Evolutionary conservation across 805 yeast species (phyloP).

Genomic region (Sugiyamaella smithiae): DNA sequence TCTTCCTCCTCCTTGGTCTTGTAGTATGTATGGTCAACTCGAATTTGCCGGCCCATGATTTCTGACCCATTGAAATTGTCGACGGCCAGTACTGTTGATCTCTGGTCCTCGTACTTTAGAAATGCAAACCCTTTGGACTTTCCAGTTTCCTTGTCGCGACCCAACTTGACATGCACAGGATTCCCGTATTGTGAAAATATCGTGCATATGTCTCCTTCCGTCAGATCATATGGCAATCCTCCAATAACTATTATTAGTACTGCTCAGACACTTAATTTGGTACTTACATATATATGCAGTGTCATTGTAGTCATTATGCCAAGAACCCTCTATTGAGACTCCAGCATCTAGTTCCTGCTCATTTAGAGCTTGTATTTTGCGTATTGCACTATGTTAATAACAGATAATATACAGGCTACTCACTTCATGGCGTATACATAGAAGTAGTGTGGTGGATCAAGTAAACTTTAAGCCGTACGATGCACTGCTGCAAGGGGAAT

Average conservation of each 20-base stretch:
- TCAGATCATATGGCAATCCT: conserved; percentile 57
- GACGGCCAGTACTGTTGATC: conserved; percentile 78
- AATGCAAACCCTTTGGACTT: conserved; percentile 74
- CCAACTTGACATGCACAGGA: conserved; percentile 71
- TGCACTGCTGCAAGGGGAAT: too few species aligned
- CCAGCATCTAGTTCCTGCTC: conserved; percentile 64
- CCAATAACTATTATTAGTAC: conserved; percentile 48
- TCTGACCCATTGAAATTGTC: conserved; percentile 78
- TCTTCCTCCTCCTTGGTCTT: conserved; percentile 46
- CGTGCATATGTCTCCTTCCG: conserved; percentile 71
- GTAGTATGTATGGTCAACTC: conserved; percentile 72
- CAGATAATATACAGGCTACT: not conserved
- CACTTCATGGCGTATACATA: conserved; percentile 7
- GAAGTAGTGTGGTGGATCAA: not conserved
- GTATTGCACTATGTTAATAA: conserved; percentile 27
- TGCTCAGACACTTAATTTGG: not conserved
- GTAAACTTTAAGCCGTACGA: not conserved
- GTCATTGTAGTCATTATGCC: conserved; percentile 85
- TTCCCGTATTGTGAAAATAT: conserved; percentile 88
- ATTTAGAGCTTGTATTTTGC: conserved; percentile 54
- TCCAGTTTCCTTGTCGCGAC: conserved; percentile 63
- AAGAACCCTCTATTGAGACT: conserved; percentile 62
- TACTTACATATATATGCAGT: conserved; percentile 61
- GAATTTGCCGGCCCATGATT: conserved; percentile 48
- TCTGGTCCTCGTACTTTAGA: conserved; percentile 76